These are phyloP conservation scores for Jimgerdemannia flammicorona DNA, from an alignment of 192 early-diverging fungal species.

Conservation along the genomic window DNA sequence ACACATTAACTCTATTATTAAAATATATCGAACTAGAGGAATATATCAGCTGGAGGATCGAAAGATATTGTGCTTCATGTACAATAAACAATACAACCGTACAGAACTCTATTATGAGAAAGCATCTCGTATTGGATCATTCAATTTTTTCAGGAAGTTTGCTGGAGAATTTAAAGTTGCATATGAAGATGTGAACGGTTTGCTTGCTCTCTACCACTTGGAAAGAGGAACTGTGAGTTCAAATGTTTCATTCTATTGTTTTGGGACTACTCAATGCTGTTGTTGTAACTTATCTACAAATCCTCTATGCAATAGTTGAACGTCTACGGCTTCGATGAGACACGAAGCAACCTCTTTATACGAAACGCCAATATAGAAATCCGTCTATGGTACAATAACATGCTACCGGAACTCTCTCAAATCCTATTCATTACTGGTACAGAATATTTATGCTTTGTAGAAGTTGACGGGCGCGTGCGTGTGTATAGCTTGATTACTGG, in stretches of 20 bases:
- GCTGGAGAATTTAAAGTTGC: neutral
- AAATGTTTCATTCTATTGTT: neutral
- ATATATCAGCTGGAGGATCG: neutral
- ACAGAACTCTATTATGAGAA: neutral
- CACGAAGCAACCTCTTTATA: neutral
- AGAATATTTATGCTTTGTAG: neutral
- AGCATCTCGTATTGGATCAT: neutral
- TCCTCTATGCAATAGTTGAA: neutral
- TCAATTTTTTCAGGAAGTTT: neutral
- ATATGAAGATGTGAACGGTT: conserved; percentile 11
- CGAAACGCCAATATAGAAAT: conserved; percentile 6
- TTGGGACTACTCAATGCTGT: neutral
- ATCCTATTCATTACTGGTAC: conserved; percentile 19
- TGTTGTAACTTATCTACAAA: neutral
- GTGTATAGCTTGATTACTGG: conserved; percentile 15
- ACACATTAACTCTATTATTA: too few species aligned
- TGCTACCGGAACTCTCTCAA: conserved; percentile 4
- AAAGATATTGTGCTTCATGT: neutral
- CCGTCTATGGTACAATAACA: conserved; percentile 8
- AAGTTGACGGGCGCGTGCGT: conserved; percentile 1
- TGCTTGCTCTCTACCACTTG: conserved; percentile 12
- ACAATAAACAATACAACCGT: neutral
- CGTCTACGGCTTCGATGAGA: neutral
- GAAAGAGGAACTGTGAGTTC: conserved; percentile 6
- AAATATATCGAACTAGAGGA: neutral